Evolutionary conservation across 2,329 filamentous ascomycete genomes (phyloP), one percentile per base, ranked within the genome.

Genomic region (Arthrobotrys pseudoclavata): DNA sequence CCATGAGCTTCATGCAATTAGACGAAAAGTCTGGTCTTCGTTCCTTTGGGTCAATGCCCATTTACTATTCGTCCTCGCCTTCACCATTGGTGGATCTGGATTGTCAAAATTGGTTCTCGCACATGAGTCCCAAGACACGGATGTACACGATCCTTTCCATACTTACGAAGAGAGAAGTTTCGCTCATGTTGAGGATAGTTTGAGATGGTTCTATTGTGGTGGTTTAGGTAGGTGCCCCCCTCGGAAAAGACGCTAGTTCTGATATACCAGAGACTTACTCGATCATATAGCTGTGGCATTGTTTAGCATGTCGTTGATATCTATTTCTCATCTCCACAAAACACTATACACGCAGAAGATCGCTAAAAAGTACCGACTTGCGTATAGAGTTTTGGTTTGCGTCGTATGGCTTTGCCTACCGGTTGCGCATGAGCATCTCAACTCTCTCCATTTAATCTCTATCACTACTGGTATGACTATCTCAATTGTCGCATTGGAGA

Each of bases 141-240:
- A 88, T 40, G 76, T 85, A 0, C 84, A 87, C 7, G 83, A 85
- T 34, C 83, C 91, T 0, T 87, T 86, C 5, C 85, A 87, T 29
- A 82, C 84, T 13, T 90, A 89, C 80, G 83, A 84, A 20, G 82
- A 83, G 0, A 85, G 85, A 53, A 87, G 87, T 0, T 86, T 87
- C 68, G 82, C 83, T 0, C 84, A 87, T n/a, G 83, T 91, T n/a
- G 81, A 84, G 4, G 76, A 82, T 6, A 88, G 88, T 1, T 84
- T 90, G 18, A 85, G 88, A 13, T 89, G 88, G 85, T 91, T 89
- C 82, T 91, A 91, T 82, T 91, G 89, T 82, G 86, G 85, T n/a
- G 89, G 89, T 0, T 84, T 90, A 1, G 88, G 87, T 24, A 83
- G 89, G 13, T 85, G 18, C 13, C 7, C n/a, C 18, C 15, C 5